These are phyloP conservation scores for Microdochium bolleyi DNA, from an alignment of 2,329 filamentous ascomycete genomes.

Conservation along the genomic window DNA sequence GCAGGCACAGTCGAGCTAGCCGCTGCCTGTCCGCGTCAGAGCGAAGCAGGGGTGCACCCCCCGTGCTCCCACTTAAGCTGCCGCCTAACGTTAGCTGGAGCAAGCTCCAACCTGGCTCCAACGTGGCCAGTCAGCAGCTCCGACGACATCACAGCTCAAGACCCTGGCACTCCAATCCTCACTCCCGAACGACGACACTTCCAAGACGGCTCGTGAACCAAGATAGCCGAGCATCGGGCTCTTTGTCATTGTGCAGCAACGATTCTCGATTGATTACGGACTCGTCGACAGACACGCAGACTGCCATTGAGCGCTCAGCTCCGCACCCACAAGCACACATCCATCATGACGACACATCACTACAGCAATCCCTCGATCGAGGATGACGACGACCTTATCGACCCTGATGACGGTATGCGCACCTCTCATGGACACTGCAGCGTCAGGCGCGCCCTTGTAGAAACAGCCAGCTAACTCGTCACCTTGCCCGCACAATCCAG, in stretches of 20 bases:
- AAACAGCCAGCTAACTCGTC: constrained; percentile 2
- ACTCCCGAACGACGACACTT: background rate
- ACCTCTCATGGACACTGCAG: constrained; percentile 3
- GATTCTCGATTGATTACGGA: too few relatives aligned
- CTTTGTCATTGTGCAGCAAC: too few relatives aligned
- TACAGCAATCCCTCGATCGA: constrained; percentile 52
- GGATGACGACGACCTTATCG: constrained; percentile 65
- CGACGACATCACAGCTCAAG: background rate
- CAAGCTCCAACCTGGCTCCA: background rate
- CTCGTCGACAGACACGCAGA: background rate
- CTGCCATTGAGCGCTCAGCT: background rate
- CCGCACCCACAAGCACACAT: background rate
- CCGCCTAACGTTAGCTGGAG: background rate
- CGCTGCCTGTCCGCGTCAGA: background rate
- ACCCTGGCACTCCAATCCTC: background rate
- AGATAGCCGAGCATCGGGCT: too few relatives aligned
- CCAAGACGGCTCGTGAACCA: background rate
- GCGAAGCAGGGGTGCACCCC: background rate
- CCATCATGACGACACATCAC: constrained; percentile 28
- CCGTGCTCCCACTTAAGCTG: background rate
- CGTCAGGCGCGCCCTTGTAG: background rate
- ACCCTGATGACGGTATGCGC: constrained; percentile 65
- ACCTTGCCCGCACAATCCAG: constrained; percentile 31
- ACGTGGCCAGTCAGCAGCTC: background rate
- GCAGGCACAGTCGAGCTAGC: background rate